Evolutionary conservation across 352 stramenopile species (phyloP).

Genomic region (Pythium sp.): DNA sequence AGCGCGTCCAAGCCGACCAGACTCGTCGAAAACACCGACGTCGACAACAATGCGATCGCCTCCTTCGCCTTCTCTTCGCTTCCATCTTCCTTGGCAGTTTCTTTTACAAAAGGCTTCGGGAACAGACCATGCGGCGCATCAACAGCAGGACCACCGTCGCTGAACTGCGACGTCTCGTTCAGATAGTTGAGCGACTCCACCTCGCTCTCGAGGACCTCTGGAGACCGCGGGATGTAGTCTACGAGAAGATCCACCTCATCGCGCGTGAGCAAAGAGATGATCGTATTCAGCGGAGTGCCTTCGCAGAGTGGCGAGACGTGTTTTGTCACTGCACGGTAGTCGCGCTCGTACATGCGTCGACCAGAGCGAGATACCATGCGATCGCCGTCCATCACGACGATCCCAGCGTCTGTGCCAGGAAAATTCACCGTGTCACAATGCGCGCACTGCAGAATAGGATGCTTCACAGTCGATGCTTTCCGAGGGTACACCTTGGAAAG

Average conservation of each 20-base stretch:
- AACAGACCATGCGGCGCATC: slow-evolving; percentile 55
- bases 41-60: not conserved
- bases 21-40: slow-evolving; percentile 7
- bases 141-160: slow-evolving; percentile 31
- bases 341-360: slow-evolving; percentile 73
- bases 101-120: slow-evolving; percentile 32
- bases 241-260: slow-evolving; percentile 52
- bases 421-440: slow-evolving; percentile 82
- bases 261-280: slow-evolving; percentile 40
- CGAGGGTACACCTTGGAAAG: slow-evolving; percentile 59
- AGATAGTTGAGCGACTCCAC: slow-evolving; percentile 60
- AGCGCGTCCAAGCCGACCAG: slow-evolving; percentile 23
- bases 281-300: slow-evolving; percentile 56
- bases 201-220: slow-evolving; percentile 64
- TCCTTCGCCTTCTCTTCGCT: slow-evolving; percentile 13
- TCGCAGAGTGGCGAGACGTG: slow-evolving; percentile 75
- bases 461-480: slow-evolving; percentile 34
- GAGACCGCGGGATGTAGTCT: slow-evolving; percentile 35
- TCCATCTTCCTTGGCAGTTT: not conserved
- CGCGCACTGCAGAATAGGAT: slow-evolving; percentile 68
- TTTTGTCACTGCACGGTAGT: slow-evolving; percentile 78
- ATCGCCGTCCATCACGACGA: slow-evolving; percentile 67
- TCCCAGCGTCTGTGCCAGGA: slow-evolving; percentile 66
- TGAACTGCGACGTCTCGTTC: slow-evolving; percentile 35
- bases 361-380: slow-evolving; percentile 66